Evolutionary conservation across 1,284 basidiomycete genomes (phyloP).

Genomic region (Trichosporon coremiiforme): DNA sequence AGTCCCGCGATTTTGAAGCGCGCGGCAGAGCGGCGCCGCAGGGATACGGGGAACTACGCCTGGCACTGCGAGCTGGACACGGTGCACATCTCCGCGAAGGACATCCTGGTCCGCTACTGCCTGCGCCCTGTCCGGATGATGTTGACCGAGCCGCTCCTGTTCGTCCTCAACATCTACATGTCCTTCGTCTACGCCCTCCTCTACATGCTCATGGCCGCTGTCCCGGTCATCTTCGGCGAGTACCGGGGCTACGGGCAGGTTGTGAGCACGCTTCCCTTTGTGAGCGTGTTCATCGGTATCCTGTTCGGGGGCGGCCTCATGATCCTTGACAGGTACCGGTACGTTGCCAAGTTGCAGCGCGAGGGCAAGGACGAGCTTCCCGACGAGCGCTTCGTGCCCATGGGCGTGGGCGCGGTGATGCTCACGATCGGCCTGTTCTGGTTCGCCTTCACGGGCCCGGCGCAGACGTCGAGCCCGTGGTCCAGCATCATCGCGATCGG

Average conservation of each 20-base stretch:
- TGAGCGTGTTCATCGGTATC: constrained; percentile 34
- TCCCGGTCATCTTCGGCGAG: constrained; percentile 37
- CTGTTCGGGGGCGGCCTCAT: constrained; percentile 31
- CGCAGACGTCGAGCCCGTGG: constrained; percentile 31
- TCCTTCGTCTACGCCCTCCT: constrained; percentile 36
- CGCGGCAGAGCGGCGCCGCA: constrained; percentile 24
- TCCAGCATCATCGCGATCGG: constrained; percentile 33
- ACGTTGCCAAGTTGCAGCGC: constrained; percentile 21
- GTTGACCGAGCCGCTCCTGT: constrained; percentile 35
- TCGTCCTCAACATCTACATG: constrained; percentile 36
- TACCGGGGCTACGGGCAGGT: constrained; percentile 28
- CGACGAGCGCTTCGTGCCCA: constrained; percentile 34
- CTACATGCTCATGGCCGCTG: constrained; percentile 38
- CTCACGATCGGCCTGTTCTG: constrained; percentile 34
- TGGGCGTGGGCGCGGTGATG: constrained; percentile 31
- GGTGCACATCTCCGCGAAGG: constrained; percentile 26
- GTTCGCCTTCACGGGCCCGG: constrained; percentile 39
- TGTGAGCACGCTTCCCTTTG: constrained; percentile 25
- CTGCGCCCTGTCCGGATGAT: constrained; percentile 35
- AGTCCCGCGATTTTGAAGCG: constrained; percentile 30
- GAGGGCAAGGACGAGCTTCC: constrained; percentile 23
- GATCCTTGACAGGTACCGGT: constrained; percentile 33
- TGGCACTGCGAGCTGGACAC: constrained; percentile 34
- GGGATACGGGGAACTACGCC: constrained; percentile 28
- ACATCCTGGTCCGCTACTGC: constrained; percentile 33